Conservation (phyloP, 1,284 basidiomycete genomes). For the Trichosporon sp. region DNA sequence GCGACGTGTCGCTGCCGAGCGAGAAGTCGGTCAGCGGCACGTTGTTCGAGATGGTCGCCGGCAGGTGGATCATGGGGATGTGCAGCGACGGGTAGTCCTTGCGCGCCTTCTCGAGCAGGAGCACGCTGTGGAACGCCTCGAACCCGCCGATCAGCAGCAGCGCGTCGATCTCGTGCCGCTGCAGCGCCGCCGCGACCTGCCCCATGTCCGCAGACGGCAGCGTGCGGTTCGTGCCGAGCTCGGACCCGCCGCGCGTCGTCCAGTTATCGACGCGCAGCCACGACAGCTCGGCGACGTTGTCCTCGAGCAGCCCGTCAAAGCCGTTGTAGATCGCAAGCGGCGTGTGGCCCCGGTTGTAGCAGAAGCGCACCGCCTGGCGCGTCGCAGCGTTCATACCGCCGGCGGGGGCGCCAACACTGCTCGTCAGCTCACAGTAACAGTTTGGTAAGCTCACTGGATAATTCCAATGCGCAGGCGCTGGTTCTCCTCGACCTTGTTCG, state of each 20-base stretch:
- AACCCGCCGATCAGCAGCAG: constrained; percentile 92
- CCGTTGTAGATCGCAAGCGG: constrained; percentile 92
- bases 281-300: constrained; percentile 76
- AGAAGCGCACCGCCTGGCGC: constrained; percentile 88
- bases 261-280: constrained; percentile 97
- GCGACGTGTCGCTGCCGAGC: constrained; percentile 87
- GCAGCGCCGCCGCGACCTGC: constrained; percentile 80
- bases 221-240: constrained; percentile 91
- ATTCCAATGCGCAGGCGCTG: constrained; percentile 82
- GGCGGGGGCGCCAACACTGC: constrained; percentile 88
- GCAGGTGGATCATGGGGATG: constrained; percentile 87
- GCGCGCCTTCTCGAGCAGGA: constrained; percentile 73
- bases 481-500: constrained; percentile 60
- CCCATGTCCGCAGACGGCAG: constrained; percentile 83
- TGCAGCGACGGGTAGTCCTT: constrained; percentile 83
- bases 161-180: constrained; percentile 75
- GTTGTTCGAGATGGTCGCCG: constrained; percentile 96
- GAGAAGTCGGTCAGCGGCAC: constrained; percentile 96
- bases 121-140: constrained; percentile 80
- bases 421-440: constrained; percentile 3
- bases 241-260: constrained; percentile 95
- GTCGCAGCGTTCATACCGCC: constrained; percentile 99
- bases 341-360: constrained; percentile 83
- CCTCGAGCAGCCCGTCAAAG: constrained; percentile 87
- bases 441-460: constrained; percentile 67